These are phyloP conservation scores for Citrullus mucosospermus DNA, from an alignment of 306 rosid species.

Conservation along the genomic window DNA sequence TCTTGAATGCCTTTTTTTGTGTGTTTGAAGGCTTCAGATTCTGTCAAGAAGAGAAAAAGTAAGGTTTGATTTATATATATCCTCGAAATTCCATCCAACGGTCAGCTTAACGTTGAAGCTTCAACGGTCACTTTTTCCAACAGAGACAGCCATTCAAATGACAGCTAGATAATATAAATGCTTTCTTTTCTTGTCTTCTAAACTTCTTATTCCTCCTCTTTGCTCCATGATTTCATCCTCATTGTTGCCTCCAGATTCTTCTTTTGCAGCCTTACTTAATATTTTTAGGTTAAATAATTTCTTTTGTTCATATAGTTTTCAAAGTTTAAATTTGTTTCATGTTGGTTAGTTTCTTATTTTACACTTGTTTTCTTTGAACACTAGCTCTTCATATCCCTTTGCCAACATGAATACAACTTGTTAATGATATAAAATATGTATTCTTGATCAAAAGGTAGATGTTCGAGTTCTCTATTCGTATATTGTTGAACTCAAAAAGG, in stretches of 20 bases:
- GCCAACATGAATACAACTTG: no score
- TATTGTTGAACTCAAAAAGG: no score
- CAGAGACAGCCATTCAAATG: not conserved
- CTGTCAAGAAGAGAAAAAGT: not conserved
- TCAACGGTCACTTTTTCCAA: constrained; percentile 26
- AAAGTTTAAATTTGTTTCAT: no score
- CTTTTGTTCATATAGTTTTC: no score
- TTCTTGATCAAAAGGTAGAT: no score
- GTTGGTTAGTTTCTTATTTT: no score
- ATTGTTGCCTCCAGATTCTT: not conserved
- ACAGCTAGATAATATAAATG: not conserved
- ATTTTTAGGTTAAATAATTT: no score
- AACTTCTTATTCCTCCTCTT: not conserved
- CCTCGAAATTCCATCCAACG: constrained; percentile 15
- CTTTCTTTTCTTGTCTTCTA: not conserved
- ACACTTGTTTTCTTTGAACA: no score
- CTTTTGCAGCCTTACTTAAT: not conserved
- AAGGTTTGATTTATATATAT: not conserved
- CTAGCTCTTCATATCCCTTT: no score
- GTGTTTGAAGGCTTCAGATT: not conserved
- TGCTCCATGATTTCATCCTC: not conserved
- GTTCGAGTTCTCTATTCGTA: no score
- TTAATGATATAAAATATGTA: no score
- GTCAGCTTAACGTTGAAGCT: constrained; percentile 23
- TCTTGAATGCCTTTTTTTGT: not conserved